These are phyloP conservation scores for Exophiala aquamarina DNA, from an alignment of 2,329 filamentous ascomycete species.

Conservation along the genomic window DNA sequence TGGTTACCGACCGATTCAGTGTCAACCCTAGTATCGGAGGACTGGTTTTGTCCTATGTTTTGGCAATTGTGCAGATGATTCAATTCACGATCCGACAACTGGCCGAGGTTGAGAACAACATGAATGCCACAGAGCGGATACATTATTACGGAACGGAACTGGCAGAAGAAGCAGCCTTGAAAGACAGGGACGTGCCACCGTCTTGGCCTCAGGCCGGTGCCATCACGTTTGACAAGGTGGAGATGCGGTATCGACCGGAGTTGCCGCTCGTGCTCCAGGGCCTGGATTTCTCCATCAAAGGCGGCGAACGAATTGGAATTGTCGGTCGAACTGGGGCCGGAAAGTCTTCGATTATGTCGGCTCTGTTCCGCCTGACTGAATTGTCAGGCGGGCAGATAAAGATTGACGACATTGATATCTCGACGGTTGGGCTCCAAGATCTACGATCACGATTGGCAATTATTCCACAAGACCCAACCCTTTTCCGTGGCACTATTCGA, in stretches of 20 bases:
- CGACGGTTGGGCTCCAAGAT: conserved; percentile 40
- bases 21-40: conserved; percentile 83
- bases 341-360: conserved; percentile 48
- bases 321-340: conserved; percentile 48
- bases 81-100: conserved; percentile 93
- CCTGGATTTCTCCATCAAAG: conserved; percentile 50
- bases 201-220: conserved; percentile 86
- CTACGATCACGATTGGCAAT: conserved; percentile 45
- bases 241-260: conserved; percentile 74
- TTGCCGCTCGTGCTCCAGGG: conserved; percentile 72
- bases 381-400: conserved; percentile 41
- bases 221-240: conserved; percentile 71
- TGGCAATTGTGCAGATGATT: conserved; percentile 91
- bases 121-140: conserved; percentile 93
- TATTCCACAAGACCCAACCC: conserved; percentile 47
- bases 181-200: conserved; percentile 67
- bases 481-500: conserved; percentile 46
- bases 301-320: conserved; percentile 50
- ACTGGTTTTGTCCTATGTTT: conserved; percentile 87
- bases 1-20: conserved; percentile 85
- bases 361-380: conserved; percentile 45
- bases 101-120: conserved; percentile 94
- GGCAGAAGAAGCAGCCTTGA: conserved; percentile 84
- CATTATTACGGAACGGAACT: conserved; percentile 85
- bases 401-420: conserved; percentile 46